These are phyloP conservation scores for Lyophyllum shimeji DNA, from an alignment of 768 basidiomycete species.

Conservation along the genomic window DNA sequence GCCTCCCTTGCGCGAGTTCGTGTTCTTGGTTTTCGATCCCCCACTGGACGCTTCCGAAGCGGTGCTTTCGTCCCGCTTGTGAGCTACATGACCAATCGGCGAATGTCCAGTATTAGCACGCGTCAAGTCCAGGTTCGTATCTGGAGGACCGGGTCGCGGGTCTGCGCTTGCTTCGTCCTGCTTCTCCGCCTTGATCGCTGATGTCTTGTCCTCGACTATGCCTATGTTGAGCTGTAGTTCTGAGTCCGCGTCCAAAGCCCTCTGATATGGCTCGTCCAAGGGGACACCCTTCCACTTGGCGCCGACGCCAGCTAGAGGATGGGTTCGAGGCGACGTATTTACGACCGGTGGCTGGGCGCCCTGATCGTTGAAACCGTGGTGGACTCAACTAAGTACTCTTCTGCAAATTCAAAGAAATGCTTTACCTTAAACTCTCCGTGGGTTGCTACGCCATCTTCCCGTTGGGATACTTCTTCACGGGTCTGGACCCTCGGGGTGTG, in stretches of 20 bases:
- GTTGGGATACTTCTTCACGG: neutral
- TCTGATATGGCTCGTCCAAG: conserved; percentile 17
- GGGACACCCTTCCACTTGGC: conserved; percentile 19
- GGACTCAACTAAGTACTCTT: neutral
- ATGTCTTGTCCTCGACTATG: neutral
- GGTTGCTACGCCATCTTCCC: neutral
- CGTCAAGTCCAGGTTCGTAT: neutral
- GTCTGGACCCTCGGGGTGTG: neutral
- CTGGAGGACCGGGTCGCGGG: neutral
- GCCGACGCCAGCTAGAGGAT: conserved; percentile 16
- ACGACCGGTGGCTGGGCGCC: conserved; percentile 6
- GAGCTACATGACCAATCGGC: neutral
- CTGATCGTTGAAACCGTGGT: neutral
- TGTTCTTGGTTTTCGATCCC: conserved; percentile 4
- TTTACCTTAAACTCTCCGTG: conserved; percentile 5
- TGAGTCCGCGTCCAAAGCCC: conserved; percentile 16
- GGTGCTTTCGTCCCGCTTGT: neutral
- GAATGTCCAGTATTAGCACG: conserved; percentile 4
- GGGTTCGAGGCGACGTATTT: conserved; percentile 15
- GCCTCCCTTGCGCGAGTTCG: neutral
- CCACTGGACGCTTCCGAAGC: neutral
- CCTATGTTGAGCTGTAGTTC: conserved; percentile 15
- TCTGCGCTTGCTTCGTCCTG: neutral
- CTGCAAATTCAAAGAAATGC: neutral
- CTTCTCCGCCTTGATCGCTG: neutral